Conservation (phyloP, 352 stramenopile species). For the Phytopythium chamaehyphon region DNA sequence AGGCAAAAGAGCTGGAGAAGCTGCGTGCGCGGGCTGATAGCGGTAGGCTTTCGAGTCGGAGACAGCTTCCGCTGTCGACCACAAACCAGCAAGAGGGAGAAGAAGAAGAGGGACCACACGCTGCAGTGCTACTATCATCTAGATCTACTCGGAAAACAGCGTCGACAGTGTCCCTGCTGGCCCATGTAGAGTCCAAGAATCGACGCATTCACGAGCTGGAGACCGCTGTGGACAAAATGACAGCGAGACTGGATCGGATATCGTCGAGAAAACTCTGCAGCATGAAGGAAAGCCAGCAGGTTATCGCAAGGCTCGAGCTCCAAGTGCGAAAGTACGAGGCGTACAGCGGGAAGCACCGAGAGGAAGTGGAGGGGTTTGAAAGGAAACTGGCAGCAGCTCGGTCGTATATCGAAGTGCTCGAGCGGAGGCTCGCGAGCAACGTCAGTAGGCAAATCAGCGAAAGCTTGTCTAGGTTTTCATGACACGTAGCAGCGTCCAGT, state of each 20-base stretch:
- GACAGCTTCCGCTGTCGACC: no score
- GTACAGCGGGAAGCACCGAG: slow-evolving; percentile 16
- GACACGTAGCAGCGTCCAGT: not conserved
- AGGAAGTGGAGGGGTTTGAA: slow-evolving; percentile 22
- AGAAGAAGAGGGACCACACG: not conserved
- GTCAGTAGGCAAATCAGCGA: not conserved
- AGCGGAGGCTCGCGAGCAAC: slow-evolving; percentile 22
- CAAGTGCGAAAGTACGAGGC: slow-evolving; percentile 39
- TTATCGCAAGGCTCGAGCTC: slow-evolving; percentile 20
- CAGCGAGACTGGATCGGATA: slow-evolving; percentile 15
- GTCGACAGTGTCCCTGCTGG: slow-evolving; percentile 34
- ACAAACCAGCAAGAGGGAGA: slow-evolving; percentile 12
- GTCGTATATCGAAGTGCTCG: slow-evolving; percentile 21
- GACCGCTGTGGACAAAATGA: slow-evolving; percentile 21
- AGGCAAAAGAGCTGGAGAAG: slow-evolving; percentile 27
- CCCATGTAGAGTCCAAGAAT: slow-evolving; percentile 29
- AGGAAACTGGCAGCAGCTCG: slow-evolving; percentile 14
- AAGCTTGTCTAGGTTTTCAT: no score
- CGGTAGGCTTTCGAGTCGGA: not conserved
- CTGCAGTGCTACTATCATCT: no score
- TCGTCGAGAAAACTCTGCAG: slow-evolving; percentile 24
- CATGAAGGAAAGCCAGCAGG: slow-evolving; percentile 22
- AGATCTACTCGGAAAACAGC: slow-evolving; percentile 9
- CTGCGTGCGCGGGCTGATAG: slow-evolving; percentile 8
- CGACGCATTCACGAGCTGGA: slow-evolving; percentile 27